Evolutionary conservation across 1,284 basidiomycete genomes (phyloP), one percentile per base, ranked within the genome.

Genomic region (Cutaneotrichosporon sp.): DNA sequence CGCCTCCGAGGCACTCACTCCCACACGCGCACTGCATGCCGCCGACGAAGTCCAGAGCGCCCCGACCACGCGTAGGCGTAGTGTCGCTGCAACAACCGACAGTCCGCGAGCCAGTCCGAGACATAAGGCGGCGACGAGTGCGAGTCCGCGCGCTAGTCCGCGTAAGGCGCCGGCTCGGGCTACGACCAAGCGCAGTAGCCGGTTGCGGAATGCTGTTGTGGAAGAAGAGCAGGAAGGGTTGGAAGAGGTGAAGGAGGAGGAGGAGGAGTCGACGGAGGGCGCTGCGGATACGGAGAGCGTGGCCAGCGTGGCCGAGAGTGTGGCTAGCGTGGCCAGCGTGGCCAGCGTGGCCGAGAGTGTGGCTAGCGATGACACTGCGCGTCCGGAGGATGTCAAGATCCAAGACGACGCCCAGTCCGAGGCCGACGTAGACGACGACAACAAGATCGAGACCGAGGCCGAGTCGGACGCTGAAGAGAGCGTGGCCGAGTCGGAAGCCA

Each of bases 1-100:
- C 21, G 49, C 65, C 9, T 60, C 61, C 21, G 65, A 65, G 49
- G 22, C 51, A 11, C 51, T 59, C 52, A 62, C 64, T 36, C 64
- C 64, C 26, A 52, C 52, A 5, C 34, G 50, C 13, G n/a, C 47
- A 4, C 38, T 42, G 47, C 49, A 18, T 21, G n/a, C 34, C 40
- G 30, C 5, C 26, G 61, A 32, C 49, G 16, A 52, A 26, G n/a
- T 26, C 21, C 22, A 14, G 49, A 38, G 21, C 9, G 55, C n/a
- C 6, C 26, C n/a, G 14, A 8, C 18, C 32, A 30, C 42, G 46
- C 11, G 30, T 5, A 18, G 47, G 9, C 47, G 47, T 9, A n/a
- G 47, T 4, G 47, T 8, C 9, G 21, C 18, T 1, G 46, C n/a
- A n/a, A 22, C 47, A 5, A 50, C 47, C 47, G 40, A 42, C 40